Evolutionary conservation across 2,329 filamentous ascomycete species (phyloP).

Genomic region (Hypoxylon sp.): DNA sequence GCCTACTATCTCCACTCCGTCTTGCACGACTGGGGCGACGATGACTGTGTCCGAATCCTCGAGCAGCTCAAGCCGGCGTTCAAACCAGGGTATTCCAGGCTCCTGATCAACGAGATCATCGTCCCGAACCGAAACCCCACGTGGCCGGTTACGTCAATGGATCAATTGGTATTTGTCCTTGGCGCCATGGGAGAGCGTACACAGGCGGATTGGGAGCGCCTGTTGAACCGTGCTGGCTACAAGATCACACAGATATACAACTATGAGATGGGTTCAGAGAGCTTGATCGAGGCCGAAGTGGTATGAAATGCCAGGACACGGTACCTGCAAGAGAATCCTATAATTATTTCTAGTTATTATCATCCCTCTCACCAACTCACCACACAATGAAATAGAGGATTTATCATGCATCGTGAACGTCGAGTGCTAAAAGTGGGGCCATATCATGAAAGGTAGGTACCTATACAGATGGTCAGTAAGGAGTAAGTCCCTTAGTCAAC

Average conservation of each 20-base stretch:
- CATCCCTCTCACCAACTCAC: too few relatives aligned
- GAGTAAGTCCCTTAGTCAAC: too few relatives aligned
- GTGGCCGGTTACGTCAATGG: constrained; percentile 46
- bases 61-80: constrained; percentile 49
- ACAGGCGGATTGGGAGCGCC: constrained; percentile 37
- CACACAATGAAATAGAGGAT: too few relatives aligned
- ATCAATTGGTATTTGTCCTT: constrained; percentile 46
- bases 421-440: too few relatives aligned
- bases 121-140: constrained; percentile 49
- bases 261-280: constrained; percentile 44
- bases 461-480: too few relatives aligned
- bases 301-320: constrained; percentile 12
- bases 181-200: constrained; percentile 44
- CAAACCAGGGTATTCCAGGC: constrained; percentile 52
- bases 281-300: constrained; percentile 47
- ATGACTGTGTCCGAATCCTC: constrained; percentile 52
- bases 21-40: constrained; percentile 56
- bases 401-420: too few relatives aligned
- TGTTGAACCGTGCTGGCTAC: constrained; percentile 42
- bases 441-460: too few relatives aligned
- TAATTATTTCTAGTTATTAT: too few relatives aligned
- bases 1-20: constrained; percentile 51
- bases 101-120: constrained; percentile 59
- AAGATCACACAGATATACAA: constrained; percentile 40
- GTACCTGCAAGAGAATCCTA: too few relatives aligned